Base-by-base conservation (phyloP, 495 filamentous ascomycete species). In the Penicillium paradoxum region DNA sequence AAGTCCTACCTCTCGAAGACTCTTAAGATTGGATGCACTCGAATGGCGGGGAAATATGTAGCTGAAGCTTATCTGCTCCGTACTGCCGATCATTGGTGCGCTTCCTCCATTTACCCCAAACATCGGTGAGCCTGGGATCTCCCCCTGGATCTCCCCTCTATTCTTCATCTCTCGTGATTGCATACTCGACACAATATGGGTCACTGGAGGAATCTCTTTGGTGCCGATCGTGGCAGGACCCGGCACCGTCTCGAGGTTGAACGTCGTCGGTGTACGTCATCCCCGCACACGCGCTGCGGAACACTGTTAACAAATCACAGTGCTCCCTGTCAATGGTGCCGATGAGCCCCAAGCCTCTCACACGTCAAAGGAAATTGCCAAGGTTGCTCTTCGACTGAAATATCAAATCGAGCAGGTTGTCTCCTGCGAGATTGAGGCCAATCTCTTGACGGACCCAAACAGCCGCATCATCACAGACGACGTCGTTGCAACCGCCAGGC, bases 351-450 rank as follows among this genome's bases (percentile, higher is more conserved):
- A 55, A 9, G 27, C 64, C 3, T 54, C 65, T 75, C 79, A 88
- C n/a, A 87, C 89, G 3, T 75, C 77, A 44, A 72, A 76, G 37
- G 81, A 87, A 59, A 91, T 97, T 51, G 93, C 92, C 39, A 90
- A 89, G 62, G 76, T 95, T 45, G 91, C 91, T 0, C 80, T 97
- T 18, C 86, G 89, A 39, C 73, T 98, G 55, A 92, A 91, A 58
- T 89, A 95, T 65, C 87, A 96, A 59, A 85, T 98, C 62, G 91
- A 96, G 68, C 79, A 88, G 58, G 83, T 89, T 30, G 81, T 98
- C 10, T 85, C 90, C 1, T 96, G 87, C 72, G 93, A 97, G 68
- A 73, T 97, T 15, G 83, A 91, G 49, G 79, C 87, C 55, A 72
- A 71, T 5, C 71, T 75, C 40, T 74, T 98, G 65, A 92, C 89